Conservation (phyloP, 2,329 filamentous ascomycete genomes). For the Cytospora paraplurivora region DNA sequence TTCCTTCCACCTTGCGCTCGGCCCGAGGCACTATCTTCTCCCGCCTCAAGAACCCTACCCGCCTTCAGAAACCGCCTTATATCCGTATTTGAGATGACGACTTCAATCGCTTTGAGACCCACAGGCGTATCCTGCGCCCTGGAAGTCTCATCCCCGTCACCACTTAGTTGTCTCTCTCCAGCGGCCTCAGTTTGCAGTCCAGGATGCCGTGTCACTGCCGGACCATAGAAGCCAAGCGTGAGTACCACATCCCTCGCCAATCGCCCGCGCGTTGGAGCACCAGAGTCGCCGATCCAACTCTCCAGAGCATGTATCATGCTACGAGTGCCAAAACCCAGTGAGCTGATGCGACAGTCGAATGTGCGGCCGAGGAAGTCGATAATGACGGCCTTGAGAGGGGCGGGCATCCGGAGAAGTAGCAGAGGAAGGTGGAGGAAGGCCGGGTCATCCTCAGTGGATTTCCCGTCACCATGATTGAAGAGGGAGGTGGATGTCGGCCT, state of each 20-base stretch:
- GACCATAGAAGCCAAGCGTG: constrained; percentile 53
- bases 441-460: constrained; percentile 19
- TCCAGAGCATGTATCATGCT: constrained; percentile 55
- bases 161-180: constrained; percentile 12
- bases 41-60: constrained; percentile 38
- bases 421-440: constrained; percentile 53
- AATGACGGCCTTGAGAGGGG: constrained; percentile 51
- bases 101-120: constrained; percentile 51
- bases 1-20: constrained; percentile 34
- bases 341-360: constrained; percentile 59
- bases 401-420: constrained; percentile 58
- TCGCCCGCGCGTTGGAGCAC: constrained; percentile 39
- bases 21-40: background rate
- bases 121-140: constrained; percentile 23
- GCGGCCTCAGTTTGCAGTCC: background rate
- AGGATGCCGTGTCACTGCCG: constrained; percentile 29
- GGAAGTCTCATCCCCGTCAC: constrained; percentile 22
- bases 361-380: constrained; percentile 54
- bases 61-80: constrained; percentile 48
- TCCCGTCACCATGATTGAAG: constrained; percentile 1
- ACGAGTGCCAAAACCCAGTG: constrained; percentile 52
- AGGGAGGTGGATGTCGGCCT: background rate
- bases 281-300: constrained; percentile 49
- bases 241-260: constrained; percentile 51
- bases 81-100: constrained; percentile 54